Base-by-base conservation (phyloP, 2,329 filamentous ascomycete genomes). In the Arthrobotrys musiformis region DNA sequence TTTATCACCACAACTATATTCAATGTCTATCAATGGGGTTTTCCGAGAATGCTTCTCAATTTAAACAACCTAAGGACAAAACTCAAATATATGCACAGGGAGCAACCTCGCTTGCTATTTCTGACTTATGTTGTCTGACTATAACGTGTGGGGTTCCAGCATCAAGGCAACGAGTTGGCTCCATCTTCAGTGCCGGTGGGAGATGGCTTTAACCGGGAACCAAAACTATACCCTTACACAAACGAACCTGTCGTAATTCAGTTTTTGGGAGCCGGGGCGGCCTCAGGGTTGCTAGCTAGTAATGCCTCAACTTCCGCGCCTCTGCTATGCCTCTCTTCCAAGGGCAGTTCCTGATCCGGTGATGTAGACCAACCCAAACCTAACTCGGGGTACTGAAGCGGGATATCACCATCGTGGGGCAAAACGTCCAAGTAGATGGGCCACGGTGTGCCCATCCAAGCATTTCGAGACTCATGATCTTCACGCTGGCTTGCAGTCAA, bases 361-460 rank as follows among this genome's bases (percentile, higher is more conserved):
- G 66, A 62, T 44, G 54, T 70, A 26, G 66, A 70, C 66, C 66
- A 68, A 58, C 44, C 58, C n/a, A 63, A 42, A 64, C 82, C 79
- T 37, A 83, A 58, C 40, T 83, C 81, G 0, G 82, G 82, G 54
- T 83, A 83, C 63, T 83, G 82, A 15, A 82, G 78, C 2, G 82
- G 82, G 11, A 82, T 74, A 1, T 81, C 79, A 3, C 80, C 81
- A 42, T 81, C 80, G 4, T 22, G 54, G 0, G 82, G 82, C 50
- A 83, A 69, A 3, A 44, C 74, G 26, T 83, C 82, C 7, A 83
- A 54, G 66, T 82, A 82, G 8, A 83, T 82, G 0, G 82, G 82
- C 82, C 82, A 83, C 0, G 82, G 81, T 0, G 79, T 81, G 28
- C 82, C 82, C 79, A 83, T 79, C 82, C 82, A 83, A 22, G 80